Conservation (phyloP, 2,329 filamentous ascomycete species). For the Malbranchea zuffiana region DNA sequence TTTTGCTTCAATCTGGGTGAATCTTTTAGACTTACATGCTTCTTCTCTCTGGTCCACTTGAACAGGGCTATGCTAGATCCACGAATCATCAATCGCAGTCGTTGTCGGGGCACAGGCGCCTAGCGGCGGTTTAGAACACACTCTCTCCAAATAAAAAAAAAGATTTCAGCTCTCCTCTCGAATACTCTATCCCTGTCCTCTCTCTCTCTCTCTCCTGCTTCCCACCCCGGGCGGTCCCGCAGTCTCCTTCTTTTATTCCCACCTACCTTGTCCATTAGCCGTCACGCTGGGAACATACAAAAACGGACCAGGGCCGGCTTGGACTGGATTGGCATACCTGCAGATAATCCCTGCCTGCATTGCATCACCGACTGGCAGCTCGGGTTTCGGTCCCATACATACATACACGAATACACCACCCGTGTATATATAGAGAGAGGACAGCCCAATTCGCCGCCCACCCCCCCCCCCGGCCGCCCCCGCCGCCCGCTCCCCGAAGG, state of each 20-base stretch:
- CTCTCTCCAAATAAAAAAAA: conserved; percentile 1
- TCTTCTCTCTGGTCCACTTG: neutral
- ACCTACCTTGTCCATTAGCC: conserved; percentile 2
- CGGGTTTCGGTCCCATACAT: conserved; percentile 3
- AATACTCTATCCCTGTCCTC: neutral
- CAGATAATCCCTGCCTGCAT: conserved; percentile 10
- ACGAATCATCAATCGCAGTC: conserved; percentile 9
- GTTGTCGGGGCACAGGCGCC: conserved; percentile 10
- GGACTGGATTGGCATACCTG: conserved; percentile 9
- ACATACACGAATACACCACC: conserved; percentile 7
- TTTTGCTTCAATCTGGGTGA: too few species aligned
- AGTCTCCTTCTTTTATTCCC: conserved; percentile 9
- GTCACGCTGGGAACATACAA: conserved; percentile 7
- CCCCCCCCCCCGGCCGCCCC: conserved; percentile 5
- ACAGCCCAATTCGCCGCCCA: conserved; percentile 6
- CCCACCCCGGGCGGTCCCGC: conserved; percentile 13
- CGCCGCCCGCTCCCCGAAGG: conserved; percentile 13
- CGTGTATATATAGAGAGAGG: too few species aligned
- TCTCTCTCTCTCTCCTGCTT: neutral
- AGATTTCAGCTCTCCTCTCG: neutral
- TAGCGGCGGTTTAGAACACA: neutral
- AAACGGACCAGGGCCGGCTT: too few species aligned
- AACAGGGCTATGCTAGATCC: conserved; percentile 12
- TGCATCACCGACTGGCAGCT: conserved; percentile 8
- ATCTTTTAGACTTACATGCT: neutral